Base-by-base conservation (phyloP, 208 protist genomes). In the Angomonas deanei region DNA sequence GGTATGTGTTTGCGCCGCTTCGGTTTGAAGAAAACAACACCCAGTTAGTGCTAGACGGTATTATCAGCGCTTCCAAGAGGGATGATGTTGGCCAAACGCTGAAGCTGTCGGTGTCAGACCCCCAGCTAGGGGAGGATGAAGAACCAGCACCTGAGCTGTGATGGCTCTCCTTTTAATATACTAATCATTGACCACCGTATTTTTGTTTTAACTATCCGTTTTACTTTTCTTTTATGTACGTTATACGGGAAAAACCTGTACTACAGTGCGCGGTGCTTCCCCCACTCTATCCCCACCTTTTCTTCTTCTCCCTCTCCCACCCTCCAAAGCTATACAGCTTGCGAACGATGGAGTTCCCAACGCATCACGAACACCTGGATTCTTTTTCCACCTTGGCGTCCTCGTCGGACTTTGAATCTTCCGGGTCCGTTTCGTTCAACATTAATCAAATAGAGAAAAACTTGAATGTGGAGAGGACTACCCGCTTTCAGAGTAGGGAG, bases 1-100 rank as follows among this genome's bases (percentile, higher is more conserved):
- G 69, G 17, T 92, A 80, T 64, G 68, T 85, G 63, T 92, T 92
- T 65, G 82, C 82, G 0, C 82, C 86, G 6, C 57, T 92, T 23
- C 66, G 58, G 4, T 73, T 84, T 50, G 62, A 76, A 1, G 30
- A 70, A 3, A 54, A 72, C 2, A 71, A 54, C 21, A 47, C 6
- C 3, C 32, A 21, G 28, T 50, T 77, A 2, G 47, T 74, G 19
- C 63, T 83, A 23, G 72, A 55, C 5, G 49, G 64, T 13, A 49
- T 73, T 28, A 46, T 64, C 6, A 49, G 48, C 6, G 61, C 61
- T 13, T 58, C 61, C 13, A 34, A 52, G 17, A 13, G 5, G 30
- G 34, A 32, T 3, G 8, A 50, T 13, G 33, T 66, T 26, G 61
- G 61, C 4, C 52, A 56, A 53, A 53, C 38, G 11, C 48, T 56